Evolutionary conservation across 225 moss, liverwort and hornwort species (phyloP).

Genomic region (Rhytidiadelphus loreus): DNA sequence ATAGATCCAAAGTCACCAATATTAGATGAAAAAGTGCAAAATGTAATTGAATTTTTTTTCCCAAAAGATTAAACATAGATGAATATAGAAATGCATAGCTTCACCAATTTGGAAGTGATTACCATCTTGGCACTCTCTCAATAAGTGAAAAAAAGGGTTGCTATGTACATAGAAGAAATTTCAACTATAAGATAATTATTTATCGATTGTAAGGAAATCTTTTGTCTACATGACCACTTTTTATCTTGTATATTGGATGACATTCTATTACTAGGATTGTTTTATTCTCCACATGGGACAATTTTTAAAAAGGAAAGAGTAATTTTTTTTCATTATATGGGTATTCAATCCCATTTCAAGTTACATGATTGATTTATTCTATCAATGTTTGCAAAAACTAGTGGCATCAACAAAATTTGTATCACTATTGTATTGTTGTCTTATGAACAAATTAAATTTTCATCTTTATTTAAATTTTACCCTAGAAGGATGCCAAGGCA

Average conservation of each 20-base stretch:
- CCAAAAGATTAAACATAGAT: not conserved
- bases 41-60: not conserved
- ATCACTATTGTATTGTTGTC: not conserved
- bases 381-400: not conserved
- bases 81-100: not conserved
- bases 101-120: not conserved
- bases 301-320: not conserved
- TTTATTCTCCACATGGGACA: fast-evolving
- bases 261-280: not conserved
- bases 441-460: not conserved
- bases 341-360: fast-evolving
- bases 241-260: not conserved
- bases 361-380: not conserved
- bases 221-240: not conserved
- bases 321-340: not conserved
- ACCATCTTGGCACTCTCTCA: not conserved
- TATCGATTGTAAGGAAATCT: not conserved
- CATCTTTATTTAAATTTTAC: not conserved
- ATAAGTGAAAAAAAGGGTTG: not conserved
- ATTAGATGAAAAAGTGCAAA: not conserved
- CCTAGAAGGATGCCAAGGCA: fast-evolving
- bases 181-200: not conserved
- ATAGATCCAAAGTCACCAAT: not conserved
- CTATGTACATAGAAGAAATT: too few relatives aligned
- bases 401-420: not conserved